Base-by-base conservation (phyloP, 805 yeast species). In the Candida oleophila region DNA sequence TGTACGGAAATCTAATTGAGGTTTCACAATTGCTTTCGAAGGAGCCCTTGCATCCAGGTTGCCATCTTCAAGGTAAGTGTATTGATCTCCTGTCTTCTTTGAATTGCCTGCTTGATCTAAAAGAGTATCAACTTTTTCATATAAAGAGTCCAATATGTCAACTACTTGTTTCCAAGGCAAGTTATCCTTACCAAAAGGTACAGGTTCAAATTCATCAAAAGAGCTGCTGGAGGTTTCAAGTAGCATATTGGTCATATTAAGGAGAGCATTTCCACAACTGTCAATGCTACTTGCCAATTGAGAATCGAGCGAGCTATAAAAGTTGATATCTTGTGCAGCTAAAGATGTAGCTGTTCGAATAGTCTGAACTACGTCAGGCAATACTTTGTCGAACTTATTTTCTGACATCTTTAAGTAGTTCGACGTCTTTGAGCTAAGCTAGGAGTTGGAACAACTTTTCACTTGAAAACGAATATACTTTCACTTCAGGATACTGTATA, bases 301-400 rank as follows among this genome's bases (percentile, higher is more conserved):
- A 2, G 68, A 55, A 55, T 88, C 92, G 11, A 89, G 59, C 41
- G 87, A 81, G 40, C 75, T 71, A 62, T 82, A 81, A 57, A 91
- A 94, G 25, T 77, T 80, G n/a, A 90, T 76, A 68, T 92, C 98
- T 46, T 87, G 87, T 0, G 89, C 80, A 2, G 87, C 86, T 38
- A 91, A 64, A 2, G 87, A 82, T 2, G 85, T 71, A 0, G 96
- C 76, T 2, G 85, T 77, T 49, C 95, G 71, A 35, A 87, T 80
- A 2, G 83, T 69, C 9, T 76, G 71, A 41, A 80, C 74, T n/a
- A 83, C 68, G 47, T 74, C 63, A 9, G 82, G 78, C 16, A 81
- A 61, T 15, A 69, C 52, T 11, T 59, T 57, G 43, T 49, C 44
- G 34, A 53, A 46, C 12, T 11, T 20, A 22, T 42, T 15, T 14